These are phyloP conservation scores for Lanmaoa rubissima DNA, from an alignment of 768 basidiomycete species.

Conservation along the genomic window DNA sequence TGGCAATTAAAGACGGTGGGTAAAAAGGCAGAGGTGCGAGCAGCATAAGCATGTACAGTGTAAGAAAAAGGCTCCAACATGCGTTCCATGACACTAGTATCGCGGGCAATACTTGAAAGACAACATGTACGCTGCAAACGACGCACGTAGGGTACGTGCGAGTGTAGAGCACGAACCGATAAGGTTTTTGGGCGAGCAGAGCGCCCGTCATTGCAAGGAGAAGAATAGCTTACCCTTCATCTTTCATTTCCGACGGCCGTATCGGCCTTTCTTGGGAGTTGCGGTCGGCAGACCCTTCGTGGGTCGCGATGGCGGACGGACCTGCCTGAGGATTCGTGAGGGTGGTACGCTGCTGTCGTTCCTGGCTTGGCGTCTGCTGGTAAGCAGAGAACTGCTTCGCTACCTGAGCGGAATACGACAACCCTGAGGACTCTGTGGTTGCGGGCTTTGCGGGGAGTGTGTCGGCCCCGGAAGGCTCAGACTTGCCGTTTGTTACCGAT, in stretches of 20 bases:
- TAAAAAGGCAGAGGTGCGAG: constrained; percentile 11
- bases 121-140: constrained; percentile 13
- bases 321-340: constrained; percentile 24
- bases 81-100: constrained; percentile 28
- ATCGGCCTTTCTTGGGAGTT: constrained; percentile 49
- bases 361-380: constrained; percentile 65
- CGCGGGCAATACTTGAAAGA: constrained; percentile 14
- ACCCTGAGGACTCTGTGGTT: constrained; percentile 25
- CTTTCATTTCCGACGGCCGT: constrained; percentile 73
- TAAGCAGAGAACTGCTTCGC: constrained; percentile 64
- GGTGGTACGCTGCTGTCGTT: constrained; percentile 47
- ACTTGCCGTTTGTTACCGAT: constrained; percentile 18
- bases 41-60: constrained; percentile 19
- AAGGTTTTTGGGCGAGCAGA: constrained; percentile 9
- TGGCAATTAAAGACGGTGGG: constrained; percentile 22
- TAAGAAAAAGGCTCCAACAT: constrained; percentile 18
- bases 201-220: constrained; percentile 16
- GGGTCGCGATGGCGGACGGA: constrained; percentile 36
- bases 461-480: constrained; percentile 21
- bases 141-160: constrained; percentile 5
- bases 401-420: constrained; percentile 64
- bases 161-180: constrained; percentile 9
- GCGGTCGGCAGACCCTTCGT: constrained; percentile 32
- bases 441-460: constrained; percentile 30
- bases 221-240: constrained; percentile 69